Base-by-base conservation (phyloP, 1,284 basidiomycete genomes). In the Pterula multifida region DNA sequence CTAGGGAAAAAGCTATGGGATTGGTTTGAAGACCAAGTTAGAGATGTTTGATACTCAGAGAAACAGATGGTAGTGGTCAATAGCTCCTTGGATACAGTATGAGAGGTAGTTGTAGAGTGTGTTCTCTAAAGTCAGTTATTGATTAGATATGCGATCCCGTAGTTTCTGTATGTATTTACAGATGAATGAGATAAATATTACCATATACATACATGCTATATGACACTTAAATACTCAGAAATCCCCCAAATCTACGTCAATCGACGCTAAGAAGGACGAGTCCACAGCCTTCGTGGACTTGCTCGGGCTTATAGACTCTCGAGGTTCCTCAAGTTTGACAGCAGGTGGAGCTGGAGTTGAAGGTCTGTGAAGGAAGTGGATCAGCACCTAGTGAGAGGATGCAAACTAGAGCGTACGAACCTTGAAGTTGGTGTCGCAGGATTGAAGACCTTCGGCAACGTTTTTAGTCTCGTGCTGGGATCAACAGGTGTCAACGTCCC, bases 201-300 rank as follows among this genome's bases (percentile, higher is more conserved):
- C n/a, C n/a, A n/a, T n/a, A n/a, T n/a, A n/a, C n/a, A n/a, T n/a
- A n/a, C n/a, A n/a, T n/a, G n/a, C n/a, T 17, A 39, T 28, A 54
- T 15, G 49, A 51, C 36, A 44, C 45, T 50, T 54, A 36, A 12
- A 23, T 26, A 25, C 56, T 63, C 68, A 88, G 64, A 88, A 88
- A 63, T 88, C 85, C 44, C 85, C 85, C 32, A 88, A 68, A 61
- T 88, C 85, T 53, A 88, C 73, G 55, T 88, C 85, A 56, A 88
- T 74, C 22, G 71, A 72, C 50, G 83, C 76, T 55, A 85, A 72
- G 39, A 86, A 62, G 17, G 72, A 68, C 6, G 74, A 68, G 59
- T 81, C 76, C 49, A 82, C 71, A 46, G 72, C 70, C 60, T 74
- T 74, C 48, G 60, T 39, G 9, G 54, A 50, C 21, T 50, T 51